Base-by-base conservation (phyloP, 2,329 filamentous ascomycete genomes). In the Corinectria fuckeliana region DNA sequence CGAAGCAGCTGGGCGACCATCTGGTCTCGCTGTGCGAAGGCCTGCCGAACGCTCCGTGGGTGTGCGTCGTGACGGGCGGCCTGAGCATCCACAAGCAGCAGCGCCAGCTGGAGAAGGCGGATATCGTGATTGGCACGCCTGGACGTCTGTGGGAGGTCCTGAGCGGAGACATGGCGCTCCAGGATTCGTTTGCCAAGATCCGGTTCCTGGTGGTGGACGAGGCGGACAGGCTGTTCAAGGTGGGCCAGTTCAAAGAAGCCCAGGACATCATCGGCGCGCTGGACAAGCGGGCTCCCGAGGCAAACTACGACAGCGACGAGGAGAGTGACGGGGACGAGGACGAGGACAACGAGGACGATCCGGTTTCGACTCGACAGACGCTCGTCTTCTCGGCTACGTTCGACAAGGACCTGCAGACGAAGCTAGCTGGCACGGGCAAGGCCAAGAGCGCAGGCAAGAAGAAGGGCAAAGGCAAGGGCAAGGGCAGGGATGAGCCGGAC, bases 371-470 rank as follows among this genome's bases (percentile, higher is more conserved):
- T 14, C 82, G 94, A 38, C 95, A 99, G 73, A 98, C 93, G 0
- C 84, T 99, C 0, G 92, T 99, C 18, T 99, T 99, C 76, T 98
- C 95, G 0, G 95, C 95, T 0, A 99, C 95, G 0, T 97, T 99
- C 75, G 91, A 96, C 73, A 94, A 93, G 71, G 89, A 89, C 1
- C 79, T 99, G 26, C 94, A 98, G 73, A 91, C 94, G 68, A 98
- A 97, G 75, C 83, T 99, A 11, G 88, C 91, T 56, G 48, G 44
- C 38, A 63, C 63, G 20, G 18, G 49, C 50, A 67, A 64, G 58
- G 57, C 6, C 7, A 36, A 36, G 14, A 36, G 32, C 18, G 32
- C n/a, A 18, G 32, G 32, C n/a, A 36, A 36, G n/a, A 36, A 36
- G n/a, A 36, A 36, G n/a, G 91, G 92, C 23, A 96, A 93, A 74